Evolutionary conservation across 768 basidiomycete species (phyloP).

Genomic region (Amanita pseudoporphyria): DNA sequence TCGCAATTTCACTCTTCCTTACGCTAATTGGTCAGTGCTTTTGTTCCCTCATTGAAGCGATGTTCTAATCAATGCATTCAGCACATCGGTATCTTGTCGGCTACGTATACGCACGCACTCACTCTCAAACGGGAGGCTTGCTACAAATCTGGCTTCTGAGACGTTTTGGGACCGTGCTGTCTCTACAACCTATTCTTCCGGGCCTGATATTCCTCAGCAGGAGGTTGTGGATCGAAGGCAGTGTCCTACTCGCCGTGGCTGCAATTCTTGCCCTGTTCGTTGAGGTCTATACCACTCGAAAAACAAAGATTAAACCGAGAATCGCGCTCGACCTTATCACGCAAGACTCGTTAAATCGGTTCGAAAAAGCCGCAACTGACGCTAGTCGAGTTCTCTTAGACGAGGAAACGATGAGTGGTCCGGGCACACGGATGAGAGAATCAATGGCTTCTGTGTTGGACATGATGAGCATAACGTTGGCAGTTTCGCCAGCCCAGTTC

Average conservation of each 20-base stretch:
- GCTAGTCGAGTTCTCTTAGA: slow-evolving; percentile 25
- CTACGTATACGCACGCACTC: slow-evolving; percentile 66
- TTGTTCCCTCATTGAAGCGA: background rate
- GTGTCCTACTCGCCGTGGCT: slow-evolving; percentile 48
- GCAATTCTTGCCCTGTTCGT: slow-evolving; percentile 45
- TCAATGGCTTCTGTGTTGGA: slow-evolving; percentile 78
- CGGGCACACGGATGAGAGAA: slow-evolving; percentile 42
- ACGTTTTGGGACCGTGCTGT: slow-evolving; percentile 60
- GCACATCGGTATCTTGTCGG: slow-evolving; percentile 77
- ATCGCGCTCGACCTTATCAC: slow-evolving; percentile 46
- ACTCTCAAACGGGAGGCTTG: slow-evolving; percentile 67
- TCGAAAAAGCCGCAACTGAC: slow-evolving; percentile 34
- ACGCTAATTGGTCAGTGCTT: slow-evolving; percentile 49
- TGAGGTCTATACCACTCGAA: slow-evolving; percentile 46
- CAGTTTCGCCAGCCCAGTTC: slow-evolving; percentile 54
- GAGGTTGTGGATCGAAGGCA: slow-evolving; percentile 63
- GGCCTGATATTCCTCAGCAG: slow-evolving; percentile 65
- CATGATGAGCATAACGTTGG: slow-evolving; percentile 75
- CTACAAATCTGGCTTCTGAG: slow-evolving; percentile 69
- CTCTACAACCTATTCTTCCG: slow-evolving; percentile 65
- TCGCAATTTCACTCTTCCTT: slow-evolving; percentile 52
- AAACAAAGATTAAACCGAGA: slow-evolving; percentile 38
- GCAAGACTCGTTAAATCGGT: slow-evolving; percentile 46
- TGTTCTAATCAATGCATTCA: slow-evolving; percentile 16
- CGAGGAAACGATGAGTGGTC: slow-evolving; percentile 36